These are phyloP conservation scores for Conringia planisiliqua DNA, from an alignment of 345 rosid species.

Conservation along the genomic window DNA sequence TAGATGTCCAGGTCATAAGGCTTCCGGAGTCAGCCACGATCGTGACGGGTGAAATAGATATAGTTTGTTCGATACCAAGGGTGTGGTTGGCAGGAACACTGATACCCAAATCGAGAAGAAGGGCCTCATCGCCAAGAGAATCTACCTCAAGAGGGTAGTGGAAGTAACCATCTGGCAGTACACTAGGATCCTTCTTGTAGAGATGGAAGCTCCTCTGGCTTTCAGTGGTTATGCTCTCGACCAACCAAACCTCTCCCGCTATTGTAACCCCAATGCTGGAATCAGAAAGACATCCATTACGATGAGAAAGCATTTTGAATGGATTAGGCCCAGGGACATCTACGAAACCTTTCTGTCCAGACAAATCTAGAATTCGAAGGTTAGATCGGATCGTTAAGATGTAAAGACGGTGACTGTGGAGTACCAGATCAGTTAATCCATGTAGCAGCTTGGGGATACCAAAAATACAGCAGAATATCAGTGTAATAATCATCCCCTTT, in stretches of 20 bases:
- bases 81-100: neutral
- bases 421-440: neutral
- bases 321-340: neutral
- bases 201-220: neutral
- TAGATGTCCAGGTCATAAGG: neutral
- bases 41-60: constrained; percentile 2
- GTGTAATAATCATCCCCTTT: neutral
- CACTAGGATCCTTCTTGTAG: neutral
- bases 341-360: neutral
- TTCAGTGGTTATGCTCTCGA: neutral
- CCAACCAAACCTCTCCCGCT: neutral
- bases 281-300: too few species aligned
- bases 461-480: neutral
- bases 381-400: neutral
- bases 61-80: neutral
- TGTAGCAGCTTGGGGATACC: neutral
- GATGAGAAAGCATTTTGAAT: neutral
- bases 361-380: neutral
- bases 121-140: constrained; percentile 2
- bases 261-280: neutral
- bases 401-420: neutral
- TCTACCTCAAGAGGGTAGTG: neutral
- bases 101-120: constrained; percentile 1
- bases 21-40: neutral
- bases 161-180: too few species aligned